Percentiles rank a stretch among this genome's conserved stretches.
Evolutionary conservation across 108 stramenopile genomes (phyloP).

Genomic region (Mediolabrus comicus): DNA sequence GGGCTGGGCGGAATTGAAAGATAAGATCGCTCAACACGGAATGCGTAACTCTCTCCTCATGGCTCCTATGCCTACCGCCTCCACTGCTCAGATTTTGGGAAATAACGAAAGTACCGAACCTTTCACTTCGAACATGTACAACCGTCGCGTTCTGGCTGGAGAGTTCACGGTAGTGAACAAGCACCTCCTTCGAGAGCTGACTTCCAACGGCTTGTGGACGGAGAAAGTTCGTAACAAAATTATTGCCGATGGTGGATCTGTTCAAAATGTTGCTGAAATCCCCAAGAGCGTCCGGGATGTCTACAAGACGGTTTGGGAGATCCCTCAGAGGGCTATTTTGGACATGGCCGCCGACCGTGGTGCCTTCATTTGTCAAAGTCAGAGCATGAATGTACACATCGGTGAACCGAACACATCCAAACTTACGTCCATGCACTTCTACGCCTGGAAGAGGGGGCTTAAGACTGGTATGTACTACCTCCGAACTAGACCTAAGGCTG

Average conservation of each 20-base stretch:
- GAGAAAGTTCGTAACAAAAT: slow-evolving; percentile 93
- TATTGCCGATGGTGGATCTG: slow-evolving; percentile 96
- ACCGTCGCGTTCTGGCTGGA: slow-evolving; percentile 97
- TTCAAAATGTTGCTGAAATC: slow-evolving; percentile 91
- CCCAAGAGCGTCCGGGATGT: slow-evolving; percentile 92
- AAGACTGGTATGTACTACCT: slow-evolving; percentile 99
- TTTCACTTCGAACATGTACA: slow-evolving; percentile 99
- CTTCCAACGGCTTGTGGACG: slow-evolving; percentile 95
- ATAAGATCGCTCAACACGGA: slow-evolving; percentile 85
- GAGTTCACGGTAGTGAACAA: slow-evolving; percentile 99
- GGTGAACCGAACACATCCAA: slow-evolving; percentile 93
- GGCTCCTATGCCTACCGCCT: slow-evolving; percentile 99
- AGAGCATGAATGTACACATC: slow-evolving; percentile 98
- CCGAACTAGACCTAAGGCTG: slow-evolving; percentile 98
- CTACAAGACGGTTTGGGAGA: slow-evolving; percentile 99
- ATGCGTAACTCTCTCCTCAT: slow-evolving; percentile 97
- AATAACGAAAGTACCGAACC: slow-evolving; percentile 99
- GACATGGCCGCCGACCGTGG: slow-evolving; percentile 99
- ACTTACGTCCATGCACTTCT: slow-evolving; percentile 97
- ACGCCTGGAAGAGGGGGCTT: slow-evolving; percentile 97
- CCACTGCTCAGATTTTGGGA: slow-evolving; percentile 99
- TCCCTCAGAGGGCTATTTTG: slow-evolving; percentile 91
- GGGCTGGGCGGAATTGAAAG: slow-evolving; percentile 95
- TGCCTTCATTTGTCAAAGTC: slow-evolving; percentile 98
- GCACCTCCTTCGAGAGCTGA: slow-evolving; percentile 96